phyloP scores from a whole-genome alignment of 768 basidiomycete species.

The Lactarius tabidus region DNA sequence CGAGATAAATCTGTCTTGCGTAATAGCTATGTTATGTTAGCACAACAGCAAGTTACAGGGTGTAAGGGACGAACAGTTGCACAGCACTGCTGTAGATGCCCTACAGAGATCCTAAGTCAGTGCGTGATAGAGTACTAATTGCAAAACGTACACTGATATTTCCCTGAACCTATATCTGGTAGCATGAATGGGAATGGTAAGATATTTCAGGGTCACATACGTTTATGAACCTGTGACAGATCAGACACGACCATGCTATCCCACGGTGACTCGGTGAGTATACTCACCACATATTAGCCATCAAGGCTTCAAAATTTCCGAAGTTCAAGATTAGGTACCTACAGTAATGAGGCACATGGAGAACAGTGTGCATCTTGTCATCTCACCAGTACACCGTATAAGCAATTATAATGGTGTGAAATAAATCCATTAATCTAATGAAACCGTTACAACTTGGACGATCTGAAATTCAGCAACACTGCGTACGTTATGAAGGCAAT shows the following conservation, averaged over 20 bases:
- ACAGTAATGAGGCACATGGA: not conserved
- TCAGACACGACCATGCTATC: not conserved
- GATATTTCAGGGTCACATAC: conserved; percentile 17
- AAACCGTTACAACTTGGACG: too few species aligned
- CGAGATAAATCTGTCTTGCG: conserved; percentile 4
- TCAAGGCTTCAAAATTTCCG: conserved; percentile 36
- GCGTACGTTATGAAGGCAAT: conserved; percentile 2
- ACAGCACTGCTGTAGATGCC: not conserved
- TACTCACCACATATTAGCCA: conserved; percentile 41
- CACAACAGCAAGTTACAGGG: not conserved
- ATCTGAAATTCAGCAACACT: too few species aligned
- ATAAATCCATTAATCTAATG: conserved; percentile 41
- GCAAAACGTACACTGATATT: too few species aligned
- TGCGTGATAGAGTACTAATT: too few species aligned
- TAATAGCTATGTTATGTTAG: conserved; percentile 1
- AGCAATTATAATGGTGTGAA: conserved; percentile 43
- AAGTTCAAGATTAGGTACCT: conserved; percentile 49
- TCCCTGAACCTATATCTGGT: too few species aligned
- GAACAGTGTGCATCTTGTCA: not conserved
- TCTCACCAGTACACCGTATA: conserved; percentile 45
- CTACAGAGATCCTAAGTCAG: not conserved
- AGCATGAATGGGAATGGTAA: not conserved
- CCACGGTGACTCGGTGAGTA: not conserved
- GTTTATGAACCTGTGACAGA: conserved; percentile 22
- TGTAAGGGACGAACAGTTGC: not conserved